Evolutionary conservation across 2,329 filamentous ascomycete genomes (phyloP).

Genomic region (Chaetomium olivaceum): DNA sequence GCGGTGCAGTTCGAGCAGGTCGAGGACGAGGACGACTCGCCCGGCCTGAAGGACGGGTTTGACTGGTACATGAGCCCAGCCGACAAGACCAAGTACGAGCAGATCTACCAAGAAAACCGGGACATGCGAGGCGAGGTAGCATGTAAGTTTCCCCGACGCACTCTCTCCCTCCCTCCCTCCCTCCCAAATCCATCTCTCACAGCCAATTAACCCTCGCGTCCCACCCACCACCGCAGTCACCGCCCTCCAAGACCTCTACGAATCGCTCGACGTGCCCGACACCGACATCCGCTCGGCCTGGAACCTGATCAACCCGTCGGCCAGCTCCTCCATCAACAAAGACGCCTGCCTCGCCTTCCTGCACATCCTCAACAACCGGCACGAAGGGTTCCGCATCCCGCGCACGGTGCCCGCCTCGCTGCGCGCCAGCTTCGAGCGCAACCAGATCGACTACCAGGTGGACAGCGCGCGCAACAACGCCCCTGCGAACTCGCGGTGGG

Average conservation of each 20-base stretch:
- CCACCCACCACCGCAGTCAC: conserved; percentile 55
- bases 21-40: conserved; percentile 71
- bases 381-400: conserved; percentile 93
- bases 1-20: conserved; percentile 83
- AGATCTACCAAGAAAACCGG: conserved; percentile 92
- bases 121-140: conserved; percentile 82
- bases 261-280: conserved; percentile 71
- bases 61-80: conserved; percentile 98
- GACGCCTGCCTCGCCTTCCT: conserved; percentile 93
- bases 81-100: conserved; percentile 93
- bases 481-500: conserved; percentile 70
- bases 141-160: conserved; percentile 49
- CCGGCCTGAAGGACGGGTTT: conserved; percentile 90
- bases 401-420: conserved; percentile 89
- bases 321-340: conserved; percentile 81
- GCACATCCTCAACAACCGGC: conserved; percentile 93
- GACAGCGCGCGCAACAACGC: conserved; percentile 63
- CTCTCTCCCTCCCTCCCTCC: background rate
- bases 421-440: conserved; percentile 87
- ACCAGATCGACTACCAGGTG: conserved; percentile 93
- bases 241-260: conserved; percentile 80
- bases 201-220: background rate
- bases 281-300: conserved; percentile 87
- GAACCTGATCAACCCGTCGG: conserved; percentile 96
- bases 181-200: background rate